Conservation (phyloP, 345 rosid genomes). For the Citrus unshiu region DNA sequence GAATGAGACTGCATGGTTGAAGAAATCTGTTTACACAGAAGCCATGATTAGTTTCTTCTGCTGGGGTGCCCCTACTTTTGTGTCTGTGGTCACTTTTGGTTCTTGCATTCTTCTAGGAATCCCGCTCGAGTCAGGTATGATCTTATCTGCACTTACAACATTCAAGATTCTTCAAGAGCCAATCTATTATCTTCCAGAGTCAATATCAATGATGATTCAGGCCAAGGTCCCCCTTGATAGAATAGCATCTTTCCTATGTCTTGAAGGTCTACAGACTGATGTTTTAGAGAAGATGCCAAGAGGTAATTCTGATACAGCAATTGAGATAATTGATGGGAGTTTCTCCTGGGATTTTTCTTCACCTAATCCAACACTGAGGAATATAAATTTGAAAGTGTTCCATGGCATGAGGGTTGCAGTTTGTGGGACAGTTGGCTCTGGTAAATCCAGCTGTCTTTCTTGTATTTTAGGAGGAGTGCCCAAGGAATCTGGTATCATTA, state of each 20-base stretch:
- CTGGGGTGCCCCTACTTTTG: conserved; percentile 67
- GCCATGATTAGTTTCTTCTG: conserved; percentile 48
- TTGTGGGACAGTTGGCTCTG: conserved; percentile 76
- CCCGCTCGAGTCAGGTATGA: conserved; percentile 62
- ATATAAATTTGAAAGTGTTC: conserved; percentile 41
- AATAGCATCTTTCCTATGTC: conserved; percentile 53
- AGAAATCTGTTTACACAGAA: conserved; percentile 42
- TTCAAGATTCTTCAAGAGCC: conserved; percentile 65
- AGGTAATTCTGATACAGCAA: conserved; percentile 37
- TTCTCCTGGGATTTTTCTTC: conserved; percentile 59
- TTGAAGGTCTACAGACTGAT: conserved; percentile 48
- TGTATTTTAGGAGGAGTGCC: conserved; percentile 67
- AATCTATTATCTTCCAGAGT: conserved; percentile 54
- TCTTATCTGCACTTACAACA: conserved; percentile 71
- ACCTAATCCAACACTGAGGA: conserved; percentile 43
- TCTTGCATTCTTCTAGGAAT: conserved; percentile 52
- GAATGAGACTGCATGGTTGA: conserved; percentile 55
- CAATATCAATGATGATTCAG: conserved; percentile 57
- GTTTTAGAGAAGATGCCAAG: conserved; percentile 41
- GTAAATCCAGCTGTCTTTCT: conserved; percentile 73
- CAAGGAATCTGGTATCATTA: conserved; percentile 55
- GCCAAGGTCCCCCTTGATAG: conserved; percentile 72
- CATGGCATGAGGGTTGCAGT: conserved; percentile 71
- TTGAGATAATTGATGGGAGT: conserved; percentile 47
- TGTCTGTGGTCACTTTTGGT: conserved; percentile 56